Evolutionary conservation across 2,329 filamentous ascomycete genomes (phyloP), one percentile per base, ranked within the genome.

Genomic region (Fusarium burgessii): DNA sequence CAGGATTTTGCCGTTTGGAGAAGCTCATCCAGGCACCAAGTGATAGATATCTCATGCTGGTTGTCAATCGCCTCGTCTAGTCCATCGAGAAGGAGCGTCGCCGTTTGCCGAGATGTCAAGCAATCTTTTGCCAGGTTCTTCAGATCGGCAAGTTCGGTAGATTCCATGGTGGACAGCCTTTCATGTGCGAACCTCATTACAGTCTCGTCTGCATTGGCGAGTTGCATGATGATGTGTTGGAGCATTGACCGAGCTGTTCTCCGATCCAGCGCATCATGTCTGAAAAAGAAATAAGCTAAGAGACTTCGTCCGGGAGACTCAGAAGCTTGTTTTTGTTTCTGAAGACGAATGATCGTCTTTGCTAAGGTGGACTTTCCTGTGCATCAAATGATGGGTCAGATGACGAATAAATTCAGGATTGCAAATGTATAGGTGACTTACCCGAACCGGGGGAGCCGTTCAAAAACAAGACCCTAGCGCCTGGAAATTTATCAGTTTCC

Each of bases 81-180:
- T 0, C 61, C 61, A 0, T 64, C 61, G 7, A 64, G 29, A 0
- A 64, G 2, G 0, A 64, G 12, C 0, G 6, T n/a, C 0, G 33
- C 27, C 0, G 0, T 18, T 0, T 6, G 7, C 4, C 20, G n/a
- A 6, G 41, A n/a, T 0, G 12, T 41, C 2, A 62, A 2, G 5
- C 8, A 55, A 0, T 64, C 58, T 0, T 5, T 2, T 18, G 41
- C 58, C 0, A 62, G 14, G 1, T 1, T 0, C 0, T 56, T 23
- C 0, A 64, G 10, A 4, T 11, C 12, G 0, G 23, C 0, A 7
- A 54, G 7, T 0, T 62, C 33, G 0, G 11, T 13, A 0, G 1
- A 4, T 0, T 62, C n/a, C 0, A 2, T 14, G 0, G 35, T n/a
- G 0, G 47, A 62, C 0, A 49, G 2, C 0, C 1, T 27, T 0